These are phyloP conservation scores for Xylaria multiplex DNA, from an alignment of 2,329 filamentous ascomycete species.

Conservation along the genomic window DNA sequence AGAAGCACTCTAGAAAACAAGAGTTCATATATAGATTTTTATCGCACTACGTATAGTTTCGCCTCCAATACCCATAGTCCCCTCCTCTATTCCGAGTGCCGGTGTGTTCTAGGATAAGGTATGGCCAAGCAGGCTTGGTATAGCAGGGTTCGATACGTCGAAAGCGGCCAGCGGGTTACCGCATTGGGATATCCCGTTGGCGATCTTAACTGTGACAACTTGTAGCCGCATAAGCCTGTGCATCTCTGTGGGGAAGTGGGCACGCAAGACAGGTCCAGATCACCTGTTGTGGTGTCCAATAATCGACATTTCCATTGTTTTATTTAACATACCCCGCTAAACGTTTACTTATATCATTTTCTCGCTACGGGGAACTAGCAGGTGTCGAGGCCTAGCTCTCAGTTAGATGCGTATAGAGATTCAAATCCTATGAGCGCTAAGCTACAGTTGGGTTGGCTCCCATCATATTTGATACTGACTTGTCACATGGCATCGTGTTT, in stretches of 20 bases:
- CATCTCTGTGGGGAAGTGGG: conserved; percentile 34
- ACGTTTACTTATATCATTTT: conserved; percentile 11
- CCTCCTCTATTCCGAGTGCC: conserved; percentile 14
- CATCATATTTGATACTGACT: background rate
- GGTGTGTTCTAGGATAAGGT: conserved; percentile 6
- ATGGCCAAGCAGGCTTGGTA: conserved; percentile 19
- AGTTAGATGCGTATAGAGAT: background rate
- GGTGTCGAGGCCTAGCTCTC: background rate
- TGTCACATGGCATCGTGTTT: conserved; percentile 29
- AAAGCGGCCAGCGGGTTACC: conserved; percentile 29
- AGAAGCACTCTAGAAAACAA: background rate
- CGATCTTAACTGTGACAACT: conserved; percentile 26
- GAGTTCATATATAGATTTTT: conserved; percentile 11
- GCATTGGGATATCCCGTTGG: conserved; percentile 26
- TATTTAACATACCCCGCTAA: conserved; percentile 20
- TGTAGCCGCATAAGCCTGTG: conserved; percentile 32
- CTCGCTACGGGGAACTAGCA: conserved; percentile 21
- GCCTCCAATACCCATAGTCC: background rate
- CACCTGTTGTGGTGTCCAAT: conserved; percentile 18
- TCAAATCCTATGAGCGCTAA: conserved; percentile 6
- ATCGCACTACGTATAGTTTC: background rate
- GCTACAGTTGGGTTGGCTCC: background rate
- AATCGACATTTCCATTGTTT: conserved; percentile 21
- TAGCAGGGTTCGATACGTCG: conserved; percentile 7
- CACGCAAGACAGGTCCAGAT: conserved; percentile 27